Conservation (phyloP, 148 eudicot species). For the Cornus suecica region DNA sequence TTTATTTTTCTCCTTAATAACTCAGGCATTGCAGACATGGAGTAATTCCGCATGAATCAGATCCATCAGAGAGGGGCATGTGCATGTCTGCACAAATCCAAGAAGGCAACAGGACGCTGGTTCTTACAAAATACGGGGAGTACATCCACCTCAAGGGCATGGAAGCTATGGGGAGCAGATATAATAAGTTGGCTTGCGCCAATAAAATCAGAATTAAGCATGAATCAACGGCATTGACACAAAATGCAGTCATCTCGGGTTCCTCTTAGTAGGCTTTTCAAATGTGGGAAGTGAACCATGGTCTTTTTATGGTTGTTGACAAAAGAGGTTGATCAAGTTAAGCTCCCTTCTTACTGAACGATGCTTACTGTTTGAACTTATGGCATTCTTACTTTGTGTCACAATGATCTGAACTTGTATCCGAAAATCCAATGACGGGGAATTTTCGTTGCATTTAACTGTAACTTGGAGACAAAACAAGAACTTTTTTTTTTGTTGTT, state of each 20-base stretch:
- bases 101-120: not conserved
- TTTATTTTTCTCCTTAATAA: not conserved
- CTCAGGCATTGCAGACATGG: not conserved
- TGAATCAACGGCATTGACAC: not conserved
- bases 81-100: not conserved
- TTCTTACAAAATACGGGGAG: not conserved
- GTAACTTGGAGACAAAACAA: not conserved
- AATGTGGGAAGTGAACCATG: not conserved
- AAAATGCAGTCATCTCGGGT: not conserved
- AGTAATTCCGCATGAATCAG: not conserved
- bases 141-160: not conserved
- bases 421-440: not conserved
- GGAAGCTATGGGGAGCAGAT: not conserved
- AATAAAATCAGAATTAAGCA: not conserved
- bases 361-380: not conserved
- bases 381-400: not conserved
- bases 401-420: too few species aligned
- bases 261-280: not conserved
- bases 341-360: not conserved
- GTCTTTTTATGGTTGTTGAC: not conserved
- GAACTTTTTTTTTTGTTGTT: not conserved
- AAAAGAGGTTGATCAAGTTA: not conserved
- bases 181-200: not conserved
- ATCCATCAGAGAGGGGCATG: not conserved
- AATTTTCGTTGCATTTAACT: not conserved